Evolutionary conservation across 2,329 filamentous ascomycete species (phyloP).

Genomic region (Xenoacremonium recifei): DNA sequence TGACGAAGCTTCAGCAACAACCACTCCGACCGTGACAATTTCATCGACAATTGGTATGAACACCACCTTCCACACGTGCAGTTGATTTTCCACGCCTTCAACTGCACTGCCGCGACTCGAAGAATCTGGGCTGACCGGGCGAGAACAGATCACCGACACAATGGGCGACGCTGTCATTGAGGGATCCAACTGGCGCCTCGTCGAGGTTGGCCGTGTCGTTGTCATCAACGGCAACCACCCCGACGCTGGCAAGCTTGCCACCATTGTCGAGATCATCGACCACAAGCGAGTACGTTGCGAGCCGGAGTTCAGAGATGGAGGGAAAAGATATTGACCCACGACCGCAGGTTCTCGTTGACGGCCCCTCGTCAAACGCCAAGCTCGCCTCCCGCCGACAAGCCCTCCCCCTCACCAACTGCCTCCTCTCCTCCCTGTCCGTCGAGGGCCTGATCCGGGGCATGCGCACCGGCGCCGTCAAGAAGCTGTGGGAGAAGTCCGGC

Average conservation of each 20-base stretch:
- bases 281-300: constrained; percentile 95
- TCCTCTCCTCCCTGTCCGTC: constrained; percentile 88
- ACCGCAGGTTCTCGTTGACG: constrained; percentile 87
- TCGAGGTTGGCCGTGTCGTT: constrained; percentile 97
- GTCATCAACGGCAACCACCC: constrained; percentile 80
- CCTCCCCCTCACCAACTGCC: constrained; percentile 75
- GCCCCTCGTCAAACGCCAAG: constrained; percentile 78
- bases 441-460: constrained; percentile 81
- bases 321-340: constrained; percentile 26
- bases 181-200: constrained; percentile 86
- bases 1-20: constrained; percentile 35
- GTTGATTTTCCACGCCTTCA: constrained; percentile 20
- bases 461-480: constrained; percentile 79
- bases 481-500: constrained; percentile 85
- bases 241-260: constrained; percentile 81
- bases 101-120: constrained; percentile 19
- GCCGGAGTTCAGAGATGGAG: constrained; percentile 7
- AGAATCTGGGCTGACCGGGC: constrained; percentile 33
- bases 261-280: constrained; percentile 99
- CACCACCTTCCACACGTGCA: constrained; percentile 27
- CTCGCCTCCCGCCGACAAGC: constrained; percentile 84
- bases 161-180: constrained; percentile 83
- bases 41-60: constrained; percentile 40
- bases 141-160: constrained; percentile 58
- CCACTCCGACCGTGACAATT: constrained; percentile 37